Conservation (phyloP, 495 filamentous ascomycete species). For the Pseudevernia furfuracea region DNA sequence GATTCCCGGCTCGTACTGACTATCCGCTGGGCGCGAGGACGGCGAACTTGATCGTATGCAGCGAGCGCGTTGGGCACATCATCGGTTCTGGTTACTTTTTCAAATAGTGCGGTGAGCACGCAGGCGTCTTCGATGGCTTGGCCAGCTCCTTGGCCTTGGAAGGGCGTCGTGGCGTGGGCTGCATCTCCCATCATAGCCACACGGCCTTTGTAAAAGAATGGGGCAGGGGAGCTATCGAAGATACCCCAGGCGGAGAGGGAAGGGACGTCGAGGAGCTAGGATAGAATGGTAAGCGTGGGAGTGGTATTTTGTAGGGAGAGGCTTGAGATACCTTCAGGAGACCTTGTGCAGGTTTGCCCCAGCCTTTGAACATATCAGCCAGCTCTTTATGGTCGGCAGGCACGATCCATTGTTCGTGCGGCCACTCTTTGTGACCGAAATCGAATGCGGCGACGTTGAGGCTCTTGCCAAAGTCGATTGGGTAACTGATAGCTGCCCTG, state of each 20-base stretch:
- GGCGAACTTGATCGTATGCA: constrained; percentile 53
- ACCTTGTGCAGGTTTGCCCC: constrained; percentile 32
- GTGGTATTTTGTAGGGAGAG: constrained; percentile 40
- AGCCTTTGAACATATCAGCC: constrained; percentile 45
- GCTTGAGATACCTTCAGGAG: background rate
- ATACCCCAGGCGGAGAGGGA: constrained; percentile 47
- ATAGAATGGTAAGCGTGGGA: constrained; percentile 42
- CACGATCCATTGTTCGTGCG: constrained; percentile 51
- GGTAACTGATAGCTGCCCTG: constrained; percentile 41
- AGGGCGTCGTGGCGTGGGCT: constrained; percentile 61
- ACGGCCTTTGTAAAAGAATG: constrained; percentile 46
- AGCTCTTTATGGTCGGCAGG: constrained; percentile 49
- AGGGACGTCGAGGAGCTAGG: constrained; percentile 10
- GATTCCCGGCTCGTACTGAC: constrained; percentile 43
- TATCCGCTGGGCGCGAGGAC: constrained; percentile 44
- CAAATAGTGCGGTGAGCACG: constrained; percentile 47
- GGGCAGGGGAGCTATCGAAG: constrained; percentile 51
- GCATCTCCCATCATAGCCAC: constrained; percentile 60
- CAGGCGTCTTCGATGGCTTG: constrained; percentile 63
- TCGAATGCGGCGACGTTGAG: constrained; percentile 52
- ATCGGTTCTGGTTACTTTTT: constrained; percentile 17
- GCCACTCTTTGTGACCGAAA: constrained; percentile 37
- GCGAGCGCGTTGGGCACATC: constrained; percentile 48
- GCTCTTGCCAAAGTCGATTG: constrained; percentile 54
- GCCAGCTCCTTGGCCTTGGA: constrained; percentile 62